Evolutionary conservation across 345 rosid species (phyloP).

Genomic region (Eucalyptus rudis): DNA sequence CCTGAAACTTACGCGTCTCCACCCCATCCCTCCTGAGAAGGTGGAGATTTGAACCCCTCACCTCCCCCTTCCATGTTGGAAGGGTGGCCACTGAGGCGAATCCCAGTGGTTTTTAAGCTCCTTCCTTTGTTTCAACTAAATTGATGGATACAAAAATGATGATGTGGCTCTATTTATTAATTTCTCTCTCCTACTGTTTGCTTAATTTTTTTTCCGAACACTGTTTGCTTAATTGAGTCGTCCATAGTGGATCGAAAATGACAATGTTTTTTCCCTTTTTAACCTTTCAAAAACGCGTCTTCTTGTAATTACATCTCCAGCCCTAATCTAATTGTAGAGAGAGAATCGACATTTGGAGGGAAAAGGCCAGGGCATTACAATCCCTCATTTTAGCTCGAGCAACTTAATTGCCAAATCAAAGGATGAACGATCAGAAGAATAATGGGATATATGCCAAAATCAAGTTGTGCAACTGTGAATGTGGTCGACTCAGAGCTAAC

Average conservation of each 20-base stretch:
- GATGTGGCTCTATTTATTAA: neutral
- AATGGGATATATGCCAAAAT: fast-evolving
- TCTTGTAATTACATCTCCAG: neutral
- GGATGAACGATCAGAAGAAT: neutral
- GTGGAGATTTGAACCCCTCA: too few species aligned
- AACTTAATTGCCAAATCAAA: neutral
- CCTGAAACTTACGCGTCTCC: too few species aligned
- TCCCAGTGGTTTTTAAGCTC: too few species aligned
- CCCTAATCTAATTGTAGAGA: neutral
- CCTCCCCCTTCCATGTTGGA: too few species aligned
- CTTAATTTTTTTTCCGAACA: neutral
- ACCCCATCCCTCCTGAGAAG: too few species aligned
- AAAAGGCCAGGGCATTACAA: neutral
- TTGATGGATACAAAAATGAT: neutral
- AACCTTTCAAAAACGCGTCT: neutral
- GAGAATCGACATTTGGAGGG: neutral
- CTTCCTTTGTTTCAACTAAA: neutral
- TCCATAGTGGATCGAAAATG: neutral
- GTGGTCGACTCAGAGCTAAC: neutral
- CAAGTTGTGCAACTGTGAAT: neutral
- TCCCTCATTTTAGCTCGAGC: neutral
- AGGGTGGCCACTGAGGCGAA: too few species aligned
- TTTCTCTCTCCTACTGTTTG: neutral
- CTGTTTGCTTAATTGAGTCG: neutral
- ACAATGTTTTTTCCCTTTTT: too few species aligned